phyloP scores from a whole-genome alignment of 306 rosid genomes.

The Cucurbita ficifolia region DNA sequence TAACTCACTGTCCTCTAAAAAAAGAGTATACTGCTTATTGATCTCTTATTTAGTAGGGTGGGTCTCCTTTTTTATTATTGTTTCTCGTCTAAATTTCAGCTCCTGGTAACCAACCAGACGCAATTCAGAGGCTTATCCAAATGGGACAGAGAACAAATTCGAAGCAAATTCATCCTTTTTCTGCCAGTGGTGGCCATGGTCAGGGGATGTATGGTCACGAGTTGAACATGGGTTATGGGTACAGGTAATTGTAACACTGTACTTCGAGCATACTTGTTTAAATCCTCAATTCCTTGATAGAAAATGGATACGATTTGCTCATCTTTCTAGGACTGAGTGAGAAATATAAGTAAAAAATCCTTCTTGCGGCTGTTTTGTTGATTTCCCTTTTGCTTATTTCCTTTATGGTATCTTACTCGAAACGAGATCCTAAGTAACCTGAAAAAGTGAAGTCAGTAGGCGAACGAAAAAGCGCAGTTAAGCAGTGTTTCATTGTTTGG shows the following conservation, averaged over 20 bases:
- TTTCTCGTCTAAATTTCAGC: conserved; percentile 18
- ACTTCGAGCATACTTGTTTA: conserved; percentile 21
- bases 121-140: conserved; percentile 69
- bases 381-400: background rate
- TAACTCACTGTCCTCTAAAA: background rate
- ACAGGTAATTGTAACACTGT: conserved; percentile 31
- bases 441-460: background rate
- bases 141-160: conserved; percentile 68
- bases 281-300: conserved; percentile 16
- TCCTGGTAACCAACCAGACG: conserved; percentile 65
- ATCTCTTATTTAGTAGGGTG: background rate
- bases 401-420: background rate
- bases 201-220: conserved; percentile 48
- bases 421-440: background rate
- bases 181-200: conserved; percentile 31
- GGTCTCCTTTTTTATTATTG: background rate
- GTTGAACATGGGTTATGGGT: conserved; percentile 79
- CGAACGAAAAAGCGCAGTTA: background rate
- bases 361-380: background rate
- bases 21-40: background rate
- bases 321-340: conserved; percentile 7
- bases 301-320: conserved; percentile 18
- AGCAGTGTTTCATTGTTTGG: background rate
- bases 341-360: conserved; percentile 3
- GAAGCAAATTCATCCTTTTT: conserved; percentile 26